Percentiles rank a stretch among this genome's conserved stretches.
phyloP scores from a whole-genome alignment of 495 filamentous ascomycete genomes.

The Neurospora sp. region DNA sequence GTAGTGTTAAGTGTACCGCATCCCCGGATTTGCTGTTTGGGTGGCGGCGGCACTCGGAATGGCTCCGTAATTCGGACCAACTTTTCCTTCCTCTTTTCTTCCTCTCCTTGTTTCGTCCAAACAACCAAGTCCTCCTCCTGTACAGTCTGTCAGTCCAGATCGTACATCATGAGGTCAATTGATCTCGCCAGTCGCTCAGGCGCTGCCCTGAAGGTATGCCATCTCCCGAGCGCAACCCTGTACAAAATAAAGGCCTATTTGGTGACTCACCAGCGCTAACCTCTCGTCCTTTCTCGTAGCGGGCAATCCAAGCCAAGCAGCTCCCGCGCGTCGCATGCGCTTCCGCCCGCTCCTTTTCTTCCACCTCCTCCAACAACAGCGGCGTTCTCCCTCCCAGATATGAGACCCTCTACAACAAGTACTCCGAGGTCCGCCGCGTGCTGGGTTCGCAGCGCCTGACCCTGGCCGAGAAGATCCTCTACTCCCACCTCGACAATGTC shows the following conservation, averaged over 20 bases:
- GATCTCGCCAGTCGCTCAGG: conserved; percentile 29
- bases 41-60: not conserved
- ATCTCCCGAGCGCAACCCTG: not conserved
- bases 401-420: conserved; percentile 36
- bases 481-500: conserved; percentile 82
- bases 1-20: not conserved
- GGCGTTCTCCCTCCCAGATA: conserved; percentile 35
- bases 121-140: not conserved
- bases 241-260: not conserved
- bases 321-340: conserved; percentile 7
- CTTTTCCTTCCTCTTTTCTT: conserved; percentile 6
- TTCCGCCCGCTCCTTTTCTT: conserved; percentile 12
- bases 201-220: conserved; percentile 21
- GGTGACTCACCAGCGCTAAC: not conserved
- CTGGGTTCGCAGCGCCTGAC: conserved; percentile 65
- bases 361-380: conserved; percentile 9
- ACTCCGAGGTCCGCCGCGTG: conserved; percentile 55
- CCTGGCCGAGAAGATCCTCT: conserved; percentile 93
- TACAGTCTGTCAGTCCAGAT: conserved; percentile 2
- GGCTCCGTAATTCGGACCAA: not conserved
- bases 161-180: conserved; percentile 28
- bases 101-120: conserved; percentile 7
- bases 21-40: not conserved
- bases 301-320: conserved; percentile 20
- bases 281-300: conserved; percentile 5